Percentiles rank a stretch among this genome's conserved stretches.
Evolutionary conservation across 805 yeast genomes (phyloP).

Genomic region (Yarrowia deformans): DNA sequence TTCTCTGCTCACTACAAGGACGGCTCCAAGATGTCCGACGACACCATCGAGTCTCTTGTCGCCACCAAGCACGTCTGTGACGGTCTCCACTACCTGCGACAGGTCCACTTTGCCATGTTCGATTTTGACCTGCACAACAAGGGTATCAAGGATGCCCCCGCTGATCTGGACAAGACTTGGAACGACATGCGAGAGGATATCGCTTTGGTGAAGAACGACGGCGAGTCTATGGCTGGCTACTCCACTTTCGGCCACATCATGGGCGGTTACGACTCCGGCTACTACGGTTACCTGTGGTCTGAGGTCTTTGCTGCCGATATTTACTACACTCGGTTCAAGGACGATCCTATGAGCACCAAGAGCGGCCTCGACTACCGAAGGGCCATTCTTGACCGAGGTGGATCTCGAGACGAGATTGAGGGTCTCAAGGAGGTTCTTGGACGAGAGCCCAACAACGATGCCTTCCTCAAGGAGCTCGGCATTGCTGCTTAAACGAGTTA

Average conservation of each 20-base stretch:
- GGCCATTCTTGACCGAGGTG: conserved; percentile 72
- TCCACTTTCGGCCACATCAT: conserved; percentile 79
- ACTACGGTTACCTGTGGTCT: conserved; percentile 87
- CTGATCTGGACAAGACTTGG: conserved; percentile 66
- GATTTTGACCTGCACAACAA: conserved; percentile 70
- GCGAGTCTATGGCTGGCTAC: conserved; percentile 60
- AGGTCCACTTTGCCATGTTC: conserved; percentile 77
- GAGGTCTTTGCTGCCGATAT: conserved; percentile 86
- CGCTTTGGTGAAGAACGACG: conserved; percentile 62
- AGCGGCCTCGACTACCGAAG: conserved; percentile 75
- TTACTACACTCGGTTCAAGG: conserved; percentile 71
- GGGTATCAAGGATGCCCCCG: conserved; percentile 46
- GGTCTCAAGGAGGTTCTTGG: conserved; percentile 72
- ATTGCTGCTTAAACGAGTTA: conserved; percentile 30
- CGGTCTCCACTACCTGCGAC: conserved; percentile 74
- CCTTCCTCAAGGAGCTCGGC: conserved; percentile 58
- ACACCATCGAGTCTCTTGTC: conserved; percentile 63
- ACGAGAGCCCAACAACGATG: conserved; percentile 74
- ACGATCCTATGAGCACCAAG: conserved; percentile 69
- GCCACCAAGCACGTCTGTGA: conserved; percentile 77
- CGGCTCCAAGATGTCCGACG: conserved; percentile 64
- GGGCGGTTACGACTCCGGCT: conserved; percentile 89
- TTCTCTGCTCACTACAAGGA: conserved; percentile 70
- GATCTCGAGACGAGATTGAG: conserved; percentile 72
- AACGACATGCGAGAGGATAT: conserved; percentile 68